phyloP scores from a whole-genome alignment of 1,139 yeast species.

The Diutina pseudorugosa region DNA sequence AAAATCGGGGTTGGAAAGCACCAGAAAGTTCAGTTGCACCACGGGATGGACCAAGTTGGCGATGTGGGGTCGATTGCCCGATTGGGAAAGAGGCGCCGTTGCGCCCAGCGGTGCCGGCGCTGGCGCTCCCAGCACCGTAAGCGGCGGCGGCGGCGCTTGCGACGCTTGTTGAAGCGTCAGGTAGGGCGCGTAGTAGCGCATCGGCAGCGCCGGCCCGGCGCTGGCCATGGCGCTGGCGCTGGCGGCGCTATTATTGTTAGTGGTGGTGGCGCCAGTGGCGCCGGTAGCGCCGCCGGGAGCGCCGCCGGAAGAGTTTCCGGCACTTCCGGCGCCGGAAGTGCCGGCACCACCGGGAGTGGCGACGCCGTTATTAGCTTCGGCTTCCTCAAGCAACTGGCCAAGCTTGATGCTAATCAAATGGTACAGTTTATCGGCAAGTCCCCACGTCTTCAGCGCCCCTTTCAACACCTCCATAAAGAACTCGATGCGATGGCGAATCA shows the following conservation, averaged over 20 bases:
- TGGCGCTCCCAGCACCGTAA: neutral
- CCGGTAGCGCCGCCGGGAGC: too few relatives aligned
- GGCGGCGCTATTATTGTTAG: neutral
- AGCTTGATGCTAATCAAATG: conserved; percentile 17
- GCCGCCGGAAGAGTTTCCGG: too few relatives aligned
- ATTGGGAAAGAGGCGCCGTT: neutral
- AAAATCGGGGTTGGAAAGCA: neutral
- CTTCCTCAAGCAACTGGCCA: neutral
- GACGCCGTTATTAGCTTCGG: neutral
- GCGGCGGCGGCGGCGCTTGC: too few relatives aligned
- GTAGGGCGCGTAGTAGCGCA: neutral
- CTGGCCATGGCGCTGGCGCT: neutral
- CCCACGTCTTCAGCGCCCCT: conserved; percentile 36
- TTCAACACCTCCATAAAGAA: conserved; percentile 27
- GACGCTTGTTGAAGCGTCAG: neutral
- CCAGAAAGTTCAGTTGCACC: neutral
- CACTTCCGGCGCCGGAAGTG: too few relatives aligned
- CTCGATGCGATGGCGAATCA: conserved; percentile 18
- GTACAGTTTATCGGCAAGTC: conserved; percentile 34
- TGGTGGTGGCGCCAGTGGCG: neutral
- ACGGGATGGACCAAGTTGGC: conserved; percentile 1
- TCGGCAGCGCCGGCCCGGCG: neutral
- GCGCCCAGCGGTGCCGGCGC: too few relatives aligned
- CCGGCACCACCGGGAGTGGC: neutral
- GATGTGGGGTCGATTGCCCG: neutral